Conservation (phyloP, 2,329 filamentous ascomycete species). For the Berkeleyomyces rouxiae region DNA sequence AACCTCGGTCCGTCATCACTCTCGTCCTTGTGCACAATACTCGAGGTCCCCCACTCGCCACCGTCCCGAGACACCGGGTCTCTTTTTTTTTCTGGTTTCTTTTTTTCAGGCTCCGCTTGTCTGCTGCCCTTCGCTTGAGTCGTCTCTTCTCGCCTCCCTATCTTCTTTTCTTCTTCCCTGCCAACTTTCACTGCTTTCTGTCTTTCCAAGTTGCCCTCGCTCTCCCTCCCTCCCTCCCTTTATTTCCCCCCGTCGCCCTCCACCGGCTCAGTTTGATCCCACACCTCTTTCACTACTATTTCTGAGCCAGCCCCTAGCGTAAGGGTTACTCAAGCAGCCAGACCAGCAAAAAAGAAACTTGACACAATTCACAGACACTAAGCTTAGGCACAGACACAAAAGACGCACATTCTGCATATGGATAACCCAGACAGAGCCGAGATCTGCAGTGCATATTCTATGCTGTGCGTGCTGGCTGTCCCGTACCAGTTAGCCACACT, state of each 20-base stretch:
- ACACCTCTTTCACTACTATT: not conserved
- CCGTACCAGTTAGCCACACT: not conserved
- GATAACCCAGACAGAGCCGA: not conserved
- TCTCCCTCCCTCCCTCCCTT: not conserved
- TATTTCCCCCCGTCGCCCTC: not conserved
- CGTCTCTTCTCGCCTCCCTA: too few species aligned
- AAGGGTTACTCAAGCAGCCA: not conserved
- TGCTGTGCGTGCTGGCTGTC: not conserved
- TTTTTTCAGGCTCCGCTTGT: not conserved
- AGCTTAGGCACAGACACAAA: not conserved
- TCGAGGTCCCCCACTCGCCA: not conserved
- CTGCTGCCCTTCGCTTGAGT: not conserved
- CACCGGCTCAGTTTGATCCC: not conserved
- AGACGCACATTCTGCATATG: not conserved
- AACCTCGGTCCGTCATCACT: too few species aligned
- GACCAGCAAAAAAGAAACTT: not conserved
- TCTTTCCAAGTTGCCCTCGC: not conserved
- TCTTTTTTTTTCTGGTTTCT: not conserved
- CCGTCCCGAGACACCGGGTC: not conserved
- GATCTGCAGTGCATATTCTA: not conserved
- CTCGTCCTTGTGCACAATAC: not conserved
- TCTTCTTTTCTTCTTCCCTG: not conserved
- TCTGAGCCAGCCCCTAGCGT: not conserved
- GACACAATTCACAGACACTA: not conserved
- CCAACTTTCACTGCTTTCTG: not conserved